Conservation (phyloP, 2,329 filamentous ascomycete genomes). For the Fusarium sp. region DNA sequence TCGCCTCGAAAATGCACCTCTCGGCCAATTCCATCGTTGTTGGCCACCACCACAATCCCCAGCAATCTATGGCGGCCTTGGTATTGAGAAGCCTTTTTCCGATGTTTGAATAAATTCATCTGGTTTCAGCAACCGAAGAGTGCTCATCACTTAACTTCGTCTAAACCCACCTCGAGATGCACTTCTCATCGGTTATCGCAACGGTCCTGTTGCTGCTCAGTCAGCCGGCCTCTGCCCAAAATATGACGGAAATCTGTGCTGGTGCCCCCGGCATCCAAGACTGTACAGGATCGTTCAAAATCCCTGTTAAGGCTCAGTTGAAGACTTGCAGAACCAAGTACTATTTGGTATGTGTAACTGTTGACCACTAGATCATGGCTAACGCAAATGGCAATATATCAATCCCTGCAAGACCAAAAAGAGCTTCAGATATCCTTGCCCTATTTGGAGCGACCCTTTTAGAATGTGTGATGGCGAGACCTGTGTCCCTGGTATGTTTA, state of each 20-base stretch:
- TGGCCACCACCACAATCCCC: background rate
- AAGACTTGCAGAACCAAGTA: background rate
- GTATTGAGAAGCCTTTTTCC: background rate
- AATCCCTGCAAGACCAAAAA: slow-evolving; percentile 8
- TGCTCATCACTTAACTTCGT: background rate
- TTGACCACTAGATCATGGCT: background rate
- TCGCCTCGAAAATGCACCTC: background rate
- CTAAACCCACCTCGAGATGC: background rate
- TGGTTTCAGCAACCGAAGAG: background rate
- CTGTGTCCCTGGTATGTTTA: slow-evolving; percentile 2
- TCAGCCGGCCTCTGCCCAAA: slow-evolving; percentile 1
- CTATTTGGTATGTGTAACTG: background rate
- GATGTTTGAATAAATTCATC: background rate
- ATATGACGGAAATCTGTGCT: background rate
- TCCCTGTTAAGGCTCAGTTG: slow-evolving; percentile 1
- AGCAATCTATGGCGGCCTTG: background rate
- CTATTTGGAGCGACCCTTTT: background rate
- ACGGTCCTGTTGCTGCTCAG: background rate
- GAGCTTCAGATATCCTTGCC: slow-evolving; percentile 4
- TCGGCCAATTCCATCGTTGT: background rate
- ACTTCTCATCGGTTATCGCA: background rate
- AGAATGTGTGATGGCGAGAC: background rate
- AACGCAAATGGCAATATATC: background rate
- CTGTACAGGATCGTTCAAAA: background rate
- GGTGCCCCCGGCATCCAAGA: background rate